A percentile compares a stretch with the other conserved stretches of the same genome.
Evolutionary conservation across 2,329 filamentous ascomycete genomes (phyloP).

Genomic region (Exophiala xenobiotica): DNA sequence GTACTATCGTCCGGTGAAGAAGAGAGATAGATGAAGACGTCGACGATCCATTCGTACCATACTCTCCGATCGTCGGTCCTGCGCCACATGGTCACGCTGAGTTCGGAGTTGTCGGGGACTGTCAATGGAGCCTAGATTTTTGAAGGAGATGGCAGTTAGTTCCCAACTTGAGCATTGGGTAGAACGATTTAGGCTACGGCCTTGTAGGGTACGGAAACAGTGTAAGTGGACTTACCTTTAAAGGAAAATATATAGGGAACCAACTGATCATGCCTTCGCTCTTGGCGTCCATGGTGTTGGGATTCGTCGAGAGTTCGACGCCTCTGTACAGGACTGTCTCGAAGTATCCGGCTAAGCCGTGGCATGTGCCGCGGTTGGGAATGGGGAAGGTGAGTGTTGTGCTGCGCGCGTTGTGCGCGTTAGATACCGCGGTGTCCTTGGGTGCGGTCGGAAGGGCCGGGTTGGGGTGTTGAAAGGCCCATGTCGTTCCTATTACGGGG

Average conservation of each 20-base stretch:
- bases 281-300: slow-evolving; percentile 86
- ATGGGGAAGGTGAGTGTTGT: slow-evolving; percentile 77
- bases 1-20: slow-evolving; percentile 30
- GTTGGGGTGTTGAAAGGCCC: slow-evolving; percentile 44
- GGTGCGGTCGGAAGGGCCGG: slow-evolving; percentile 32
- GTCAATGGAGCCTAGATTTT: slow-evolving; percentile 72
- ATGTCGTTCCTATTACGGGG: slow-evolving; percentile 44
- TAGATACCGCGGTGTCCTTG: slow-evolving; percentile 47
- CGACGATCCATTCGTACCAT: slow-evolving; percentile 98
- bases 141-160: background rate
- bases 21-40: slow-evolving; percentile 61
- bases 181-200: no score
- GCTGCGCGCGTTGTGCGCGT: slow-evolving; percentile 86
- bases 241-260: slow-evolving; percentile 97
- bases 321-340: slow-evolving; percentile 83
- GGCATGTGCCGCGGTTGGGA: slow-evolving; percentile 75
- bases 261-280: slow-evolving; percentile 98
- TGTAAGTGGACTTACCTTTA: slow-evolving; percentile 62
- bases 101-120: slow-evolving; percentile 77
- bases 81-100: slow-evolving; percentile 92
- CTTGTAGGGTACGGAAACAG: background rate
- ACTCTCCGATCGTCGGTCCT: slow-evolving; percentile 93
- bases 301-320: slow-evolving; percentile 72
- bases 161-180: background rate
- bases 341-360: slow-evolving; percentile 92